Percentiles rank a stretch among this genome's conserved stretches.
phyloP scores from a whole-genome alignment of 495 filamentous ascomycete genomes.

The Xanthoparmelia taractica region DNA sequence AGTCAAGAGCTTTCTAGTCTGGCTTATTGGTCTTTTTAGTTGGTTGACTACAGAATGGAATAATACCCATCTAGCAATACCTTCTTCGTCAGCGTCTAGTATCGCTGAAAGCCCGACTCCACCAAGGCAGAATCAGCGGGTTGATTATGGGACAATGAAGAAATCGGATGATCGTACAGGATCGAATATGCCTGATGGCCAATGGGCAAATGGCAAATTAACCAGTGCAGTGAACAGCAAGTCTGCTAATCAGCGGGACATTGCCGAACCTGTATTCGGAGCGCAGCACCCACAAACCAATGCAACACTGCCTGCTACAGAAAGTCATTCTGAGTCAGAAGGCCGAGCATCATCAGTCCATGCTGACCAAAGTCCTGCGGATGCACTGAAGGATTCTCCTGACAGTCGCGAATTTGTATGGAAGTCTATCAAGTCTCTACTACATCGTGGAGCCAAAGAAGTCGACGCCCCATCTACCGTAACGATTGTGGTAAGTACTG shows the following conservation, averaged over 20 bases:
- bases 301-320: background rate
- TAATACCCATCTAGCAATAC: background rate
- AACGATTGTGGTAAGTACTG: background rate
- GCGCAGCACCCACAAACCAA: background rate
- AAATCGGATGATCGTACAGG: background rate
- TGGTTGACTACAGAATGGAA: background rate
- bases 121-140: background rate
- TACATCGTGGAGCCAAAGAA: background rate
- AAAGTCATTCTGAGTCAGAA: background rate
- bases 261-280: background rate
- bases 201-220: background rate
- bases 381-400: background rate
- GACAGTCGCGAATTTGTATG: slow-evolving; percentile 4
- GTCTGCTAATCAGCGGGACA: background rate
- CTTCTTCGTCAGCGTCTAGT: background rate
- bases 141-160: background rate
- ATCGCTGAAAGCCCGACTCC: slow-evolving; percentile 1
- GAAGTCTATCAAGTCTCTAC: background rate
- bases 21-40: slow-evolving; percentile 4
- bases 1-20: slow-evolving; percentile 8
- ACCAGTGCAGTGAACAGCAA: background rate
- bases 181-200: background rate
- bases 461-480: background rate
- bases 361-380: background rate
- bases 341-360: background rate